Conservation (phyloP, 164 flowering plant genomes). For the Piper longum region DNA sequence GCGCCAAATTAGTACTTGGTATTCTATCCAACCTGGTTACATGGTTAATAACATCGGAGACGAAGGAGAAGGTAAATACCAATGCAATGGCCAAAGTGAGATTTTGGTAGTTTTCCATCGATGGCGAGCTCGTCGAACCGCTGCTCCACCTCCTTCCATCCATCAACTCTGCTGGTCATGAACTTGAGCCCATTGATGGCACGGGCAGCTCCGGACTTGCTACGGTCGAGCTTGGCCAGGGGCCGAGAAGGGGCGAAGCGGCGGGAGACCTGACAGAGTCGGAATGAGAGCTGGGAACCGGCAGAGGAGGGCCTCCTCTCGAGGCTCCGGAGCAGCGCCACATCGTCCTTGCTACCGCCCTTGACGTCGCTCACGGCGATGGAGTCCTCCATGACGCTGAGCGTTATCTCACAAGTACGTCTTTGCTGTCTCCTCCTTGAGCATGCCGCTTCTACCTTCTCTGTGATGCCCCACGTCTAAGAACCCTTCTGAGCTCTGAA, state of each 20-base stretch:
- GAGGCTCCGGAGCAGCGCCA: constrained; percentile 30
- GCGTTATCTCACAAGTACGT: constrained; percentile 47
- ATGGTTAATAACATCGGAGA: background rate
- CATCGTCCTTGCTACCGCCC: constrained; percentile 27
- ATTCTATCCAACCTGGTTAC: too few relatives aligned
- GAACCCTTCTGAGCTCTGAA: background rate
- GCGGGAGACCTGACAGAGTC: constrained; percentile 40
- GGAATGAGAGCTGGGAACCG: constrained; percentile 31
- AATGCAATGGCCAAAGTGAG: constrained; percentile 45
- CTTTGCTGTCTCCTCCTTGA: constrained; percentile 4
- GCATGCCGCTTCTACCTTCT: background rate
- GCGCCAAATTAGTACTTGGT: background rate
- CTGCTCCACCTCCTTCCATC: constrained; percentile 51
- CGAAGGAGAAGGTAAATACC: constrained; percentile 15
- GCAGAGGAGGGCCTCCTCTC: constrained; percentile 30
- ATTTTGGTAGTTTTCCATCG: constrained; percentile 26
- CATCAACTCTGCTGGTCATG: constrained; percentile 55
- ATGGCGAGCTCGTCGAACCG: constrained; percentile 27
- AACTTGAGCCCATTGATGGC: constrained; percentile 87
- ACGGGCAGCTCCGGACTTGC: constrained; percentile 63
- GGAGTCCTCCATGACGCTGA: constrained; percentile 47
- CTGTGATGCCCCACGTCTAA: constrained; percentile 2
- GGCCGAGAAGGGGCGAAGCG: constrained; percentile 36
- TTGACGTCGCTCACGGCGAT: constrained; percentile 61
- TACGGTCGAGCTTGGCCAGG: constrained; percentile 31